These are phyloP conservation scores for Pycnococcus provasolii DNA, from an alignment of 139 green algal species.

Conservation along the genomic window DNA sequence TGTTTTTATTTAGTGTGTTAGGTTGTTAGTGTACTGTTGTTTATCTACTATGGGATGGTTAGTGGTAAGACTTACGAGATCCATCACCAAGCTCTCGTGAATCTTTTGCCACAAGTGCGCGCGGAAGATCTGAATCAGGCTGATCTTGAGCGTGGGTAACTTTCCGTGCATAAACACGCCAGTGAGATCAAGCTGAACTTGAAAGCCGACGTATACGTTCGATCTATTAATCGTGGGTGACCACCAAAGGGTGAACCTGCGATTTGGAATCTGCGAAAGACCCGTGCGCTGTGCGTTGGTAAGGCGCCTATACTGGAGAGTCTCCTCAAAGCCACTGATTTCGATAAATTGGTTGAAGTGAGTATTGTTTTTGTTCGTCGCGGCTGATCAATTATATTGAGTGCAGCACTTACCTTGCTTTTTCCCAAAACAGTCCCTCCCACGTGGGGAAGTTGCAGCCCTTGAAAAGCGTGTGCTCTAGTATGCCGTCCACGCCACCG, in stretches of 20 bases:
- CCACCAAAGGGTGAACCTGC: conserved; percentile 99
- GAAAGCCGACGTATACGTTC: conserved; percentile 99
- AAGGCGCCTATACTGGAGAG: conserved; percentile 99
- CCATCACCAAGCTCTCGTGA: conserved; percentile 94
- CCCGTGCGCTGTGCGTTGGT: conserved; percentile 94
- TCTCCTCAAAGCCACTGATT: conserved; percentile 57
- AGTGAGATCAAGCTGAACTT: conserved; percentile 98
- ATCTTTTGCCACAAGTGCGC: conserved; percentile 99
- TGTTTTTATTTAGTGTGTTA: not conserved
- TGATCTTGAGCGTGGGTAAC: conserved; percentile 99
- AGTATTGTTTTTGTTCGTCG: too few species aligned
- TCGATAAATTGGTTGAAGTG: too few species aligned
- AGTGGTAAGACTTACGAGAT: conserved; percentile 2
- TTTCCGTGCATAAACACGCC: conserved; percentile 99
- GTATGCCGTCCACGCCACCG: conserved; percentile 96
- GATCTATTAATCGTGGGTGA: conserved; percentile 97
- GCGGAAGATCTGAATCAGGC: conserved; percentile 98
- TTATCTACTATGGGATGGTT: not conserved
- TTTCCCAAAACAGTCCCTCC: conserved; percentile 99
- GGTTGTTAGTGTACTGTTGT: too few species aligned
- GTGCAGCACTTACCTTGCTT: conserved; percentile 43
- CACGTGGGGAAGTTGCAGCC: conserved; percentile 94
- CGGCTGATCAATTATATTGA: not conserved
- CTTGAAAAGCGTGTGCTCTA: conserved; percentile 99
- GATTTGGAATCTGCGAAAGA: conserved; percentile 99